phyloP scores from a whole-genome alignment of 2,329 filamentous ascomycete genomes.

The Neofusicoccum cordaticola region DNA sequence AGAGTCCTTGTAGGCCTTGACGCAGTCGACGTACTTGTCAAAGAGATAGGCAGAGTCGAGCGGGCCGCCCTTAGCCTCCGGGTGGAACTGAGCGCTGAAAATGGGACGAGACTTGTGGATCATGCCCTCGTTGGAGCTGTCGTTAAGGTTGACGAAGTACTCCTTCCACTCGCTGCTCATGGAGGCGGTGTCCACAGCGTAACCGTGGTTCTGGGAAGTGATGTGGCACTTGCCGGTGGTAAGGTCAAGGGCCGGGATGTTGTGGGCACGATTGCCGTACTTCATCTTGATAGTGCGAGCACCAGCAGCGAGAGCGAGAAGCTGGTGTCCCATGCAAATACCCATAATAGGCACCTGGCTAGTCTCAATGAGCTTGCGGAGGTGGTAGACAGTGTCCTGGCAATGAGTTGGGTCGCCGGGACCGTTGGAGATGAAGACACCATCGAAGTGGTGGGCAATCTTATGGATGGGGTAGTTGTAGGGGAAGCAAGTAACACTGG shows the following conservation, averaged over 20 bases:
- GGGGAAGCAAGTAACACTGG: slow-evolving; percentile 90
- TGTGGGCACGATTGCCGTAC: slow-evolving; percentile 98
- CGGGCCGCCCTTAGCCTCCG: slow-evolving; percentile 94
- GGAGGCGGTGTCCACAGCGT: slow-evolving; percentile 84
- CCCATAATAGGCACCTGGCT: slow-evolving; percentile 94
- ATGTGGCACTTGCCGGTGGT: slow-evolving; percentile 98
- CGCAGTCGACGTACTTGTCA: slow-evolving; percentile 90
- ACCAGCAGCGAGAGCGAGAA: slow-evolving; percentile 84
- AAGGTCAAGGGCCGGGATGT: slow-evolving; percentile 92
- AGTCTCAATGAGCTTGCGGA: slow-evolving; percentile 83
- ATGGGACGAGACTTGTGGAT: slow-evolving; percentile 95
- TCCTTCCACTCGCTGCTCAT: slow-evolving; percentile 88
- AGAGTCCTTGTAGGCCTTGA: slow-evolving; percentile 82
- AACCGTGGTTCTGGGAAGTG: slow-evolving; percentile 97
- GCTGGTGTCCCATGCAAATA: slow-evolving; percentile 96
- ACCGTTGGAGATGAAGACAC: slow-evolving; percentile 98
- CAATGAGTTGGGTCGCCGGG: slow-evolving; percentile 98
- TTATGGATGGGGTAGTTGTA: slow-evolving; percentile 98
- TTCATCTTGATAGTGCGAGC: slow-evolving; percentile 95
- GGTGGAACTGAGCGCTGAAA: slow-evolving; percentile 98
- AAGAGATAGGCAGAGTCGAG: slow-evolving; percentile 96
- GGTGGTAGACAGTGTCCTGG: slow-evolving; percentile 89
- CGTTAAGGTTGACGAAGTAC: slow-evolving; percentile 98
- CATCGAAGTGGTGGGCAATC: slow-evolving; percentile 95
- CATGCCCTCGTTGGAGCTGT: slow-evolving; percentile 95